phyloP scores from a whole-genome alignment of 768 basidiomycete genomes.

The Rhodosporidiobolus sp. region DNA sequence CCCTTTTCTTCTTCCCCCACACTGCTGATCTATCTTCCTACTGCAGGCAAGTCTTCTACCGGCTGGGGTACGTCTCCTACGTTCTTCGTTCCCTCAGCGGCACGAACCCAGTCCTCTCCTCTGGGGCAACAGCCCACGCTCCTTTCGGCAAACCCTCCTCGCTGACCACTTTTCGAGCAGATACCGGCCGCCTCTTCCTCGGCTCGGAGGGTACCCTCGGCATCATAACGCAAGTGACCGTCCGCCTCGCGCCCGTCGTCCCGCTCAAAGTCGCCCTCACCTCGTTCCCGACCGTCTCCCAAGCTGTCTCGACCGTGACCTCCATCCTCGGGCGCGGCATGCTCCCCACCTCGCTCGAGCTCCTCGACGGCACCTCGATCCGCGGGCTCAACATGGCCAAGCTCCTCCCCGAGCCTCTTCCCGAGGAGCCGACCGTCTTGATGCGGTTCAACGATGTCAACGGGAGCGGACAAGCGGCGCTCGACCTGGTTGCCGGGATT shows the following conservation, averaged over 20 bases:
- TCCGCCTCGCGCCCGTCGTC: slow-evolving; percentile 73
- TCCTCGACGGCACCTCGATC: slow-evolving; percentile 76
- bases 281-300: slow-evolving; percentile 73
- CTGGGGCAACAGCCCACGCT: no score
- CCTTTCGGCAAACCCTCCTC: not conserved
- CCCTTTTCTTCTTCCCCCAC: not conserved
- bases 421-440: slow-evolving; percentile 60
- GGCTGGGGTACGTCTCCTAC: slow-evolving; percentile 56
- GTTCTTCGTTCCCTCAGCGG: not conserved
- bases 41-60: slow-evolving; percentile 68
- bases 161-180: slow-evolving; percentile 1
- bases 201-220: slow-evolving; percentile 65
- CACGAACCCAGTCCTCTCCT: no score
- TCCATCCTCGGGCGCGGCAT: slow-evolving; percentile 71
- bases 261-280: slow-evolving; percentile 85
- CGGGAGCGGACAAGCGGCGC: slow-evolving; percentile 53
- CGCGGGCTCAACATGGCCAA: slow-evolving; percentile 60
- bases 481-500: slow-evolving; percentile 62
- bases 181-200: slow-evolving; percentile 28
- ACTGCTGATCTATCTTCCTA: no score
- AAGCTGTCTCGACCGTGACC: slow-evolving; percentile 74
- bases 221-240: slow-evolving; percentile 84
- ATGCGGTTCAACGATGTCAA: slow-evolving; percentile 72
- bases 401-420: slow-evolving; percentile 35
- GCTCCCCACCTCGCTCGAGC: slow-evolving; percentile 78